phyloP scores from a whole-genome alignment of 1,139 yeast species.

The Zygosaccharomyces sapae region DNA sequence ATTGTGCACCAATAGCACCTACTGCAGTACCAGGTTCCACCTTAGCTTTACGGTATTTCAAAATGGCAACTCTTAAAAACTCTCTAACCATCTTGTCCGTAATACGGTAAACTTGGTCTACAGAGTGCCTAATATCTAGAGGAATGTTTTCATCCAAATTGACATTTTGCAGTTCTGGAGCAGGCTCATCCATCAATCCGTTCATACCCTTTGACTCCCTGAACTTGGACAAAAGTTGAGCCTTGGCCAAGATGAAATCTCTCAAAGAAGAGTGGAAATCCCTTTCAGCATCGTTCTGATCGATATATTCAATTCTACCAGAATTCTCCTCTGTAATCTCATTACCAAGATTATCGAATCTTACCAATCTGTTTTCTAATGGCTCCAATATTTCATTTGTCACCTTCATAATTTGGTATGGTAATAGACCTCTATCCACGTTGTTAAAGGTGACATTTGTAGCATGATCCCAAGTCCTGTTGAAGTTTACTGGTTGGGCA shows the following conservation, averaged over 20 bases:
- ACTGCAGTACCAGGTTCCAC: constrained; percentile 99
- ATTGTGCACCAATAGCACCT: constrained; percentile 98
- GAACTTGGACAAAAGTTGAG: constrained; percentile 50
- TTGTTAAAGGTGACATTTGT: constrained; percentile 62
- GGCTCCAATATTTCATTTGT: constrained; percentile 58
- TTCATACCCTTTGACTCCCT: constrained; percentile 54
- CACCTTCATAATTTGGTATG: constrained; percentile 60
- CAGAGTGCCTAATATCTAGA: constrained; percentile 43
- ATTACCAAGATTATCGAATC: constrained; percentile 75
- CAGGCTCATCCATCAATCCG: constrained; percentile 44
- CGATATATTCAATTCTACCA: constrained; percentile 57
- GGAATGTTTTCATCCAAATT: constrained; percentile 47
- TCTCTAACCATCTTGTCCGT: constrained; percentile 55
- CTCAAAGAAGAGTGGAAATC: constrained; percentile 72
- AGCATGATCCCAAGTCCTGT: constrained; percentile 93
- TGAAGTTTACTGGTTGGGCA: constrained; percentile 91
- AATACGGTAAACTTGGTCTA: constrained; percentile 71
- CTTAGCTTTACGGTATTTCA: constrained; percentile 81
- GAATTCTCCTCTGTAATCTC: constrained; percentile 43
- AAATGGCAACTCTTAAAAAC: constrained; percentile 72
- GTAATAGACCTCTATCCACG: constrained; percentile 56
- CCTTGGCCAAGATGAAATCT: constrained; percentile 56
- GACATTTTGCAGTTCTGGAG: constrained; percentile 39
- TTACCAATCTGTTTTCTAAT: constrained; percentile 52
- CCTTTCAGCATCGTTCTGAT: constrained; percentile 82